Conservation (phyloP, 2,329 filamentous ascomycete species). For the Botrytis pseudocinerea region DNA sequence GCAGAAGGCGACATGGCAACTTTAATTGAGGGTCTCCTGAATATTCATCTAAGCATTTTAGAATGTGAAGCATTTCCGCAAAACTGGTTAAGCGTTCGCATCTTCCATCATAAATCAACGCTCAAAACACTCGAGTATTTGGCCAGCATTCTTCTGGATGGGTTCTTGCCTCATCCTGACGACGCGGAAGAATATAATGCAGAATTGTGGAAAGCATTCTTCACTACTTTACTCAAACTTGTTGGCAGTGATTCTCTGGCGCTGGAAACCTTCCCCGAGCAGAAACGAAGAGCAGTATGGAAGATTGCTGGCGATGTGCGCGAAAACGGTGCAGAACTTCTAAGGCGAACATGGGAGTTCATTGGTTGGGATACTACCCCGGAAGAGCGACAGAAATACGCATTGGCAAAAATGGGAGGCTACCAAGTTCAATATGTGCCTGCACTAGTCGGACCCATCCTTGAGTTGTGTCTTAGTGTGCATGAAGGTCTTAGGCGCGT, state of each 20-base stretch:
- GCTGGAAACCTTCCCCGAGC: slow-evolving; percentile 93
- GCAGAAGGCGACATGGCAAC: slow-evolving; percentile 72
- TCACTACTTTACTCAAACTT: slow-evolving; percentile 82
- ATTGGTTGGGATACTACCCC: slow-evolving; percentile 91
- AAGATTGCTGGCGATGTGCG: slow-evolving; percentile 97
- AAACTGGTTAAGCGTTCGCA: slow-evolving; percentile 88
- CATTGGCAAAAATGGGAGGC: slow-evolving; percentile 81
- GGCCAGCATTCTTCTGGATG: slow-evolving; percentile 75
- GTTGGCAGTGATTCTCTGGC: slow-evolving; percentile 87
- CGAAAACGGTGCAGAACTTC: slow-evolving; percentile 82
- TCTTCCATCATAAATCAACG: slow-evolving; percentile 88
- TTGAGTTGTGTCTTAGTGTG: slow-evolving; percentile 91
- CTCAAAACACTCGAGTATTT: slow-evolving; percentile 85
- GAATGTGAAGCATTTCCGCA: slow-evolving; percentile 86
- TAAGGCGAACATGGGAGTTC: slow-evolving; percentile 86
- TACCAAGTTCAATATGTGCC: slow-evolving; percentile 99
- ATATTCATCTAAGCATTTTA: slow-evolving; percentile 85
- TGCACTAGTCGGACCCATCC: slow-evolving; percentile 83
- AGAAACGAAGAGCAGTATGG: slow-evolving; percentile 95
- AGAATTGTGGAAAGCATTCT: slow-evolving; percentile 91
- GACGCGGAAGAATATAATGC: slow-evolving; percentile 83
- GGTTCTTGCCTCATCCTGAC: slow-evolving; percentile 83
- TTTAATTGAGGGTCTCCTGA: slow-evolving; percentile 75
- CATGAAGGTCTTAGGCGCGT: slow-evolving; percentile 88
- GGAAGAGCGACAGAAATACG: slow-evolving; percentile 78